Evolutionary conservation across 1,284 basidiomycete genomes (phyloP).

Genomic region (Puccinia polysora): DNA sequence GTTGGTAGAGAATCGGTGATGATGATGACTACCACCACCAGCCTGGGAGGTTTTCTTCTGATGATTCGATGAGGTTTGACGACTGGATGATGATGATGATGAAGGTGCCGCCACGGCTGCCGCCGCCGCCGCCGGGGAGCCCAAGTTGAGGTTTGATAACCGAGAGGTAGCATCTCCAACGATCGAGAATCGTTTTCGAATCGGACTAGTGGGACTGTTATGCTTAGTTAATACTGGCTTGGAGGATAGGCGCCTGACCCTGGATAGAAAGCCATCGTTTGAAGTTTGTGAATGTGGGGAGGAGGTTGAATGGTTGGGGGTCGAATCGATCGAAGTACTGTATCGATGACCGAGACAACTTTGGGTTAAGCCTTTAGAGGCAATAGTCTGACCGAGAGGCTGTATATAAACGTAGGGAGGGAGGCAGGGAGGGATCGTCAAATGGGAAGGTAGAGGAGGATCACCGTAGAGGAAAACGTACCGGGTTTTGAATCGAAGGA

Average conservation of each 20-base stretch:
- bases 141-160: background rate
- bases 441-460: background rate
- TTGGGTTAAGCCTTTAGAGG: too few species aligned
- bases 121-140: background rate
- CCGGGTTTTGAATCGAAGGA: background rate
- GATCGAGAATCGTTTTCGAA: conserved; percentile 36
- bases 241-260: conserved; percentile 33
- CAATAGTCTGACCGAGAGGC: background rate
- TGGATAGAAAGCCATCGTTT: conserved; percentile 31
- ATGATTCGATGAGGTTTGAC: too few species aligned
- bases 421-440: background rate
- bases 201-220: conserved; percentile 16
- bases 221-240: background rate
- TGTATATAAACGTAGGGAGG: background rate
- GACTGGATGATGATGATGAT: too few species aligned
- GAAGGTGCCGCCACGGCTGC: conserved; percentile 1
- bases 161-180: background rate
- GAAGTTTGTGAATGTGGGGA: conserved; percentile 17
- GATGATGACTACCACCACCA: too few species aligned
- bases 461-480: background rate
- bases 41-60: conserved; percentile 1
- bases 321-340: conserved; percentile 40
- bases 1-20: conserved; percentile 10
- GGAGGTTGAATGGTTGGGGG: background rate
- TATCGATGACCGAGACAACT: conserved; percentile 20